These are phyloP conservation scores for Ustilago shanxiensis DNA, from an alignment of 1,284 basidiomycete genomes.

Conservation along the genomic window DNA sequence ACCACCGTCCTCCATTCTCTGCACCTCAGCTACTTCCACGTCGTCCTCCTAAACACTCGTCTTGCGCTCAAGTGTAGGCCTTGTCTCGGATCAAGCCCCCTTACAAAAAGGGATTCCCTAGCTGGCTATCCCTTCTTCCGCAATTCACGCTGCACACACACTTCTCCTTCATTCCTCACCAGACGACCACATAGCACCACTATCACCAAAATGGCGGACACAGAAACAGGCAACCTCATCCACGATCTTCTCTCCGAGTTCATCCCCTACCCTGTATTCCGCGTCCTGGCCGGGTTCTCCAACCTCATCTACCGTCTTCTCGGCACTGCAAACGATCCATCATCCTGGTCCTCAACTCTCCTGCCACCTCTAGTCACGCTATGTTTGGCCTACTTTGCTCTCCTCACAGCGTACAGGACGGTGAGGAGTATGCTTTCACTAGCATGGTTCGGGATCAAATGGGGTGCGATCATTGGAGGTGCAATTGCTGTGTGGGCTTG, in stretches of 20 bases:
- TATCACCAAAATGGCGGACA: slow-evolving; percentile 34
- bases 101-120: too few species aligned
- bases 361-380: slow-evolving; percentile 59
- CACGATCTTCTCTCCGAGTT: slow-evolving; percentile 42
- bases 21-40: not conserved
- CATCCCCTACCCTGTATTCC: slow-evolving; percentile 51
- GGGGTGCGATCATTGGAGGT: slow-evolving; percentile 56
- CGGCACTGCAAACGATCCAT: slow-evolving; percentile 47
- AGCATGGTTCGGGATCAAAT: slow-evolving; percentile 60
- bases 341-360: slow-evolving; percentile 56
- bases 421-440: slow-evolving; percentile 46
- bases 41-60: not conserved
- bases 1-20: not conserved
- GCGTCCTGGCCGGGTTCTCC: slow-evolving; percentile 51
- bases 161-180: too few species aligned
- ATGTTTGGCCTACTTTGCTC: slow-evolving; percentile 56
- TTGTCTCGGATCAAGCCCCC: too few species aligned
- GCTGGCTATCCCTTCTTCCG: not conserved
- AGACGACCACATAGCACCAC: too few species aligned
- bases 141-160: not conserved
- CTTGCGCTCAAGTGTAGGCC: too few species aligned
- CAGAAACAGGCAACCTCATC: slow-evolving; percentile 17
- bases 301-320: slow-evolving; percentile 54
- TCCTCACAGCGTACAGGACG: slow-evolving; percentile 56
- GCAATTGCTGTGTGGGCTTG: slow-evolving; percentile 58